Evolutionary conservation across 2,329 filamentous ascomycete genomes (phyloP), one percentile per base, ranked within the genome.

Genomic region (Pleochaeta shiraiana): DNA sequence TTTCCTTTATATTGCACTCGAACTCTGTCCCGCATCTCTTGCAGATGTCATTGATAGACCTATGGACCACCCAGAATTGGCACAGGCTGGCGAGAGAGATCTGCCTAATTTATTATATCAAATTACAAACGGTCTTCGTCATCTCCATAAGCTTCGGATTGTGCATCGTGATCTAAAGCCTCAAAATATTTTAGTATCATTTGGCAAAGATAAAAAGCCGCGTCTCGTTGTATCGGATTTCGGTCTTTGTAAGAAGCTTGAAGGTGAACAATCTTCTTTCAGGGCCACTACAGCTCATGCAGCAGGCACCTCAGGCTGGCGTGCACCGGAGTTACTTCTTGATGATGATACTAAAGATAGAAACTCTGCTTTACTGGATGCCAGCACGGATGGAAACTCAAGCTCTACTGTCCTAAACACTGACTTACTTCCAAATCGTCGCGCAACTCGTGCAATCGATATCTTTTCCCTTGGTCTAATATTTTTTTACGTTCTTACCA

Each of bases 401-500:
- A 81, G 80, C 16, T 77, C 79, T n/a, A 77, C 79, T n/a, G 76
- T 82, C 4, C 78, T 81, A 9, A 78, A 77, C 47, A 77, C 82
- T 14, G 81, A 83, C 21, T 81, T 78, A 76, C 79, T 71, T 4
- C 16, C 43, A 28, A 84, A 83, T 69, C 85, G 90, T 66, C 87
- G 93, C 63, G 92, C 95, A 6, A 98, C 95, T 57, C 86, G 93
- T 57, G 89, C 93, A 9, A 96, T 97, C 67, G 93, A 98, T 72
- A 95, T 98, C 30, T 98, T 98, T 76, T 95, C 91, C 0, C 81
- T 98, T 39, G 93, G 93, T 0, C 86, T 95, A 64, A 90, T 98
- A n/a, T 98, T 96, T 78, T 97, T 91, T 76, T 98, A 96, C 73
- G 91, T 97, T n/a, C 79, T 98, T 66, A 96, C 92, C 1, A 88